Percentiles rank a stretch among this genome's conserved stretches.
phyloP scores from a whole-genome alignment of 306 rosid genomes.

The Trifolium dubium region DNA sequence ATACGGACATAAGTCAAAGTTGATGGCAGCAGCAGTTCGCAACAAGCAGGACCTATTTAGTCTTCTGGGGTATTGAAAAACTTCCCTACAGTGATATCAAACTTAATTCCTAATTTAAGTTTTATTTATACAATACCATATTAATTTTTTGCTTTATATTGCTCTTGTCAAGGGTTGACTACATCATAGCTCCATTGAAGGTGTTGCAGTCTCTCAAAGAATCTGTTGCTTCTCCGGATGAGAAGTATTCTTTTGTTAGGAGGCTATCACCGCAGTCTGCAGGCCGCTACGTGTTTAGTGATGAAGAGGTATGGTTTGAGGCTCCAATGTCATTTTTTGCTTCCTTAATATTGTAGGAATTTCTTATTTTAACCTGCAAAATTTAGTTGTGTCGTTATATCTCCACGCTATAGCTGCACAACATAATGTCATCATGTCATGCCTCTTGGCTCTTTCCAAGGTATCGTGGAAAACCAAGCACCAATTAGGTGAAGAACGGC shows the following conservation, averaged over 20 bases:
- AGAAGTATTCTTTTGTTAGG: slow-evolving; percentile 81
- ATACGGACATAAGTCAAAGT: slow-evolving; percentile 85
- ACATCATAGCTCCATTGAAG: slow-evolving; percentile 91
- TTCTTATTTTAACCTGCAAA: slow-evolving; percentile 19
- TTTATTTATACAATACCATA: slow-evolving; percentile 28
- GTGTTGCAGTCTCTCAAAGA: slow-evolving; percentile 95
- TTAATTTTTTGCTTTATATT: slow-evolving; percentile 32
- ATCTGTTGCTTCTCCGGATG: slow-evolving; percentile 71
- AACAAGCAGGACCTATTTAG: slow-evolving; percentile 94
- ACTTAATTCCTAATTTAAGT: slow-evolving; percentile 30
- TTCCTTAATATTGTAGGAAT: slow-evolving; percentile 22
- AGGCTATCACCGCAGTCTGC: slow-evolving; percentile 88
- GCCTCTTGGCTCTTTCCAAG: not conserved
- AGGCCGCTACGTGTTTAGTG: slow-evolving; percentile 62
- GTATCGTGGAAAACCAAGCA: slow-evolving; percentile 17
- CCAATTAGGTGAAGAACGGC: slow-evolving; percentile 21
- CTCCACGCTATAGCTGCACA: slow-evolving; percentile 12
- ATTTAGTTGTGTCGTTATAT: slow-evolving; percentile 2
- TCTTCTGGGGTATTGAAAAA: slow-evolving; percentile 78
- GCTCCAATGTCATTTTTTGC: slow-evolving; percentile 27
- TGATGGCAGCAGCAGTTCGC: slow-evolving; percentile 99
- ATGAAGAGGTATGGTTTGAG: slow-evolving; percentile 72
- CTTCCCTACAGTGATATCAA: slow-evolving; percentile 27
- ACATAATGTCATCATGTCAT: slow-evolving; percentile 25
- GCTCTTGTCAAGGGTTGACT: slow-evolving; percentile 74